phyloP scores from a whole-genome alignment of 306 rosid species.

The Vigna trinervia region DNA sequence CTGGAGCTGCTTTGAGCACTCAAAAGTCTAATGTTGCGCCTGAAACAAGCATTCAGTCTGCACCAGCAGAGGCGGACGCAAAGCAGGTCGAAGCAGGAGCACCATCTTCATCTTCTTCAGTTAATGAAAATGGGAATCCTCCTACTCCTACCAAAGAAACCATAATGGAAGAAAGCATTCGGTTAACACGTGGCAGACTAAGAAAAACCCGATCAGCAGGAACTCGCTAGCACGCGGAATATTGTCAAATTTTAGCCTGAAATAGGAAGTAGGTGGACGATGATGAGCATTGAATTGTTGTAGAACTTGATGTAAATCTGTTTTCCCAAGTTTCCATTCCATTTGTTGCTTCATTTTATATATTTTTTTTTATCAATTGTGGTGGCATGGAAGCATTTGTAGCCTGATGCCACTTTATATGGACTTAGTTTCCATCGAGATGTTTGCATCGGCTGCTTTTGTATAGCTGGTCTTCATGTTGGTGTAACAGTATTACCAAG shows the following conservation, averaged over 20 bases:
- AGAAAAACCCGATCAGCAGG: constrained; percentile 62
- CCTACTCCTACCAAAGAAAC: constrained; percentile 53
- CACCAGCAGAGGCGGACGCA: constrained; percentile 58
- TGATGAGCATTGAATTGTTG: constrained; percentile 49
- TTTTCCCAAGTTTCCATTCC: constrained; percentile 49
- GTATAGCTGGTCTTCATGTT: constrained; percentile 40
- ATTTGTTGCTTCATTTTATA: constrained; percentile 59
- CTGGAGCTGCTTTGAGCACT: constrained; percentile 3
- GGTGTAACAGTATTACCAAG: constrained; percentile 27
- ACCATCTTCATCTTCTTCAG: constrained; percentile 46
- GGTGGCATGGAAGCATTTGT: constrained; percentile 40
- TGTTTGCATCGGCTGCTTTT: constrained; percentile 41
- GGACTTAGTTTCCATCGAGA: constrained; percentile 29
- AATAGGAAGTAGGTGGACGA: constrained; percentile 49
- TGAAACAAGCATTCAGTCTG: constrained; percentile 50
- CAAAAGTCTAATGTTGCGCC: constrained; percentile 54
- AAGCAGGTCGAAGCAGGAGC: constrained; percentile 49
- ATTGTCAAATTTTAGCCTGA: constrained; percentile 40
- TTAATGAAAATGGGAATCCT: constrained; percentile 56
- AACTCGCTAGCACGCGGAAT: constrained; percentile 41
- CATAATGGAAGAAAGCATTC: constrained; percentile 55
- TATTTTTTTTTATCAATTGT: not conserved
- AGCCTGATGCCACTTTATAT: constrained; percentile 38
- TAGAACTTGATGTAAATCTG: constrained; percentile 69
- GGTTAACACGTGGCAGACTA: constrained; percentile 53